A percentile compares a stretch with the other conserved stretches of the same genome.
These are phyloP conservation scores for Beauveria scarabaeidicola DNA, from an alignment of 2,329 filamentous ascomycete genomes.

Conservation along the genomic window DNA sequence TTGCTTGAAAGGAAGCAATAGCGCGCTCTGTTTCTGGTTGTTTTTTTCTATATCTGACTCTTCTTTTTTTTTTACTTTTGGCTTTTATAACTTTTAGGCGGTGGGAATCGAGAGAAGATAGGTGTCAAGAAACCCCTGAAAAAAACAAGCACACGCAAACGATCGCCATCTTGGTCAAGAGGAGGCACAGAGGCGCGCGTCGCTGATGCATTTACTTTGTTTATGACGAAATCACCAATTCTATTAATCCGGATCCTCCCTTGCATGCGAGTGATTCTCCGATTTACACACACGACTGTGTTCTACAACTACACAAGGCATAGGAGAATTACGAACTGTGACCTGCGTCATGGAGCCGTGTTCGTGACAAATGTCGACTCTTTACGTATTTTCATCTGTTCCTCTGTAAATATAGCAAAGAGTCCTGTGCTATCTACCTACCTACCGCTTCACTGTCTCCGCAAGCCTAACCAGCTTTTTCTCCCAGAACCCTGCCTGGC, in stretches of 20 bases:
- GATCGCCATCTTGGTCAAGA: slow-evolving; percentile 2
- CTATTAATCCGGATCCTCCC: background rate
- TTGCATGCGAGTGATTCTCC: too few relatives aligned
- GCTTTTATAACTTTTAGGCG: background rate
- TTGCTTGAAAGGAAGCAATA: background rate
- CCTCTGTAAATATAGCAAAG: too few relatives aligned
- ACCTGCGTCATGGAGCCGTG: too few relatives aligned
- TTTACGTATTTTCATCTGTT: too few relatives aligned
- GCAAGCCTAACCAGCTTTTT: background rate
- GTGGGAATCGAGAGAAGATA: background rate
- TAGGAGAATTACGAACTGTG: too few relatives aligned
- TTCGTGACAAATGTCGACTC: too few relatives aligned
- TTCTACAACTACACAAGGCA: too few relatives aligned
- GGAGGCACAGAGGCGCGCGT: background rate
- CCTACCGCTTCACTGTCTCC: background rate
- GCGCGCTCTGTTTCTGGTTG: slow-evolving; percentile 3
- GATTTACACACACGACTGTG: too few relatives aligned
- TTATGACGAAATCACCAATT: slow-evolving; percentile 1
- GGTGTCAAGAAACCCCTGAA: background rate
- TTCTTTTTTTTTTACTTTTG: slow-evolving; percentile 2
- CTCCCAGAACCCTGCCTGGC: background rate
- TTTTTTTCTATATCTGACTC: slow-evolving; percentile 1
- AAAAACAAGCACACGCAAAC: background rate
- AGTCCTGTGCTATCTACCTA: background rate
- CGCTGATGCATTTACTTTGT: slow-evolving; percentile 14